Evolutionary conservation across 257 asterid species (phyloP).

Genomic region (Solanum ossicruentum): DNA sequence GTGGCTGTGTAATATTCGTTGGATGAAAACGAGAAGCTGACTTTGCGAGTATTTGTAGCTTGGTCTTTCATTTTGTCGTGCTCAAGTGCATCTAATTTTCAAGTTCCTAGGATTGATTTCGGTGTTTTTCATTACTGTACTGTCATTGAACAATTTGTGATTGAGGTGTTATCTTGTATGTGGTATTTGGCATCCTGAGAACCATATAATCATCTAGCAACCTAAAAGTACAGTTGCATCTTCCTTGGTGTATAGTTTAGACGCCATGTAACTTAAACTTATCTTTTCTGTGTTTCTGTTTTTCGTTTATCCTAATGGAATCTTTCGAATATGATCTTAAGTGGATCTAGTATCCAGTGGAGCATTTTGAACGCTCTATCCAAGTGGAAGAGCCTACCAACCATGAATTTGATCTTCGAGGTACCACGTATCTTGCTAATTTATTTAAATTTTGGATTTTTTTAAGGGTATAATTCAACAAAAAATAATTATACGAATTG

Average conservation of each 20-base stretch:
- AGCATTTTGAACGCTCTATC: not conserved
- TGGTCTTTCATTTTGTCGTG: constrained; percentile 15
- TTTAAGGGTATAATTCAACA: not conserved
- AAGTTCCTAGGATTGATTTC: constrained; percentile 5
- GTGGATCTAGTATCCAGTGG: no score
- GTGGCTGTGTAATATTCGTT: constrained; percentile 15
- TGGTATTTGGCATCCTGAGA: constrained; percentile 17
- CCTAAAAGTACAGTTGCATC: not conserved
- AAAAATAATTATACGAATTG: not conserved
- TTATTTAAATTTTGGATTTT: not conserved
- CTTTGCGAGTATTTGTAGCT: constrained; percentile 8
- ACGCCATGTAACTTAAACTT: not conserved
- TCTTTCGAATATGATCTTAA: not conserved
- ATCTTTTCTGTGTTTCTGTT: not conserved
- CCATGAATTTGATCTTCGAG: no score
- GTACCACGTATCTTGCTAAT: no score
- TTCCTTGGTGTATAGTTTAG: not conserved
- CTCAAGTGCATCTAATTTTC: constrained; percentile 15
- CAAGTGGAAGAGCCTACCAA: no score
- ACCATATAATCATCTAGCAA: not conserved
- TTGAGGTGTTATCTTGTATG: constrained; percentile 6
- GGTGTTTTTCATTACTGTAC: not conserved
- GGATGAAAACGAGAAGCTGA: constrained; percentile 15
- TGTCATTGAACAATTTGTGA: constrained; percentile 14
- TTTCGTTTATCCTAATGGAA: not conserved